Base-by-base conservation (phyloP, 192 early-diverging fungal species). In the Fimicolochytrium jonesii region DNA sequence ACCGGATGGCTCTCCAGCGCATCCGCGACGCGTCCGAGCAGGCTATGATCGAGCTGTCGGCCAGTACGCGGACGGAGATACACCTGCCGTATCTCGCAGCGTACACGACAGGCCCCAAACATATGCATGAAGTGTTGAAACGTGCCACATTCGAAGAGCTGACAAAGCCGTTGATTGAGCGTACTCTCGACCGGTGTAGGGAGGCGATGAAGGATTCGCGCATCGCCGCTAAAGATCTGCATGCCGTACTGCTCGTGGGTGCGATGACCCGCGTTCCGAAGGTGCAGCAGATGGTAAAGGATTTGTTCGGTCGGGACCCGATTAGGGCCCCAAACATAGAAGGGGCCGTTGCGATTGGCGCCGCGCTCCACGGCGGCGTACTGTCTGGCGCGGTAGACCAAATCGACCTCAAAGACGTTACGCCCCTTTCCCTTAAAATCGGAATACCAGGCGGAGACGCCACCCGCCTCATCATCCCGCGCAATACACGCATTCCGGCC, bases 401-500 rank as follows among this genome's bases (percentile, higher is more conserved):
- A 63, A 90, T 97, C 37, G 79, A 95, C 11, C 79, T 97, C 51
- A 76, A 95, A 54, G 94, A 97, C 71, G 94, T 97, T 46, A 95
- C 92, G 15, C 94, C 94, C 33, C 84, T 97, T 34, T 94, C 94
- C 17, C 86, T 97, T 51, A 93, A 93, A 69, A 95, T 97, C 66
- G 94, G 94, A 70, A 97, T 93, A 37, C 81, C 93, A 22, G 94
- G 94, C 66, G 94, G 94, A 59, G 93, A 95, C 49, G 94, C 95
- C 70, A 91, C 94, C 46, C 86, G 91, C 46, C 79, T 97, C 33
- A 97, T 97, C 77, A 91, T 86, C 75, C 62, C n/a, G n/a, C 82
- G 93, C 61, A 98, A 98, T 80, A 95, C 95, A 52, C 94, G 92
- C 30, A 95, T 98, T 56, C 95, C 95, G 22, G 95, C 95, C 75